phyloP scores from a whole-genome alignment of 23 red algal species.

The Gracilaria domingensis region DNA sequence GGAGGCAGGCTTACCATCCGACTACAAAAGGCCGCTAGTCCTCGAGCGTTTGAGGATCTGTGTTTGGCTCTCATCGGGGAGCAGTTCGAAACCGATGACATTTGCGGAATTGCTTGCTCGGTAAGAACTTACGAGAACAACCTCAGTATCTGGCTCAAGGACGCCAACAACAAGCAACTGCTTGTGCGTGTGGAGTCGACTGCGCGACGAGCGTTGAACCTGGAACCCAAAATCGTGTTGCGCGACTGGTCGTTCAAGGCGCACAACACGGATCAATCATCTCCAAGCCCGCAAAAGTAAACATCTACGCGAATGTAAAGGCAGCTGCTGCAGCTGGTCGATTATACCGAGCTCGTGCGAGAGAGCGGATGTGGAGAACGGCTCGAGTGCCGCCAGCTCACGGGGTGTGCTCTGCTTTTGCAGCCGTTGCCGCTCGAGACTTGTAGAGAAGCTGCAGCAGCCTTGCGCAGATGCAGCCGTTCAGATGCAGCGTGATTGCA shows the following conservation, averaged over 20 bases:
- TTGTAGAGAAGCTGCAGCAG: too few species aligned
- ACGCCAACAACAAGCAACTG: constrained; percentile 26
- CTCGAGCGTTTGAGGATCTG: constrained; percentile 74
- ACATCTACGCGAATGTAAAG: too few species aligned
- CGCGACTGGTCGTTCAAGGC: constrained; percentile 72
- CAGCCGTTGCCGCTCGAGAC: too few species aligned
- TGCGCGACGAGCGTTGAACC: constrained; percentile 47
- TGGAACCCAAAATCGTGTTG: constrained; percentile 27
- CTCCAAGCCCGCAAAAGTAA: background rate
- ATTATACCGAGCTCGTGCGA: background rate
- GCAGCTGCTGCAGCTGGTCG: too few species aligned
- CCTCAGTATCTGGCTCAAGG: constrained; percentile 57
- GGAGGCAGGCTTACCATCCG: constrained; percentile 72
- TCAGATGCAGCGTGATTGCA: too few species aligned
- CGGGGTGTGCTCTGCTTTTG: background rate
- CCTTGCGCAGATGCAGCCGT: too few species aligned
- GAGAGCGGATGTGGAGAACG: background rate
- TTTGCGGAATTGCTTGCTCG: constrained; percentile 60
- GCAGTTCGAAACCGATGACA: constrained; percentile 68
- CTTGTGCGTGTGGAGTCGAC: constrained; percentile 37
- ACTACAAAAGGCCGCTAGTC: constrained; percentile 49
- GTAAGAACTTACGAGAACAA: constrained; percentile 53
- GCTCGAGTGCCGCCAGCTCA: background rate
- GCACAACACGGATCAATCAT: constrained; percentile 42
- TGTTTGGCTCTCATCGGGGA: constrained; percentile 73